A percentile compares a stretch with the other conserved stretches of the same genome.
Conservation (phyloP, 1,284 basidiomycete species). For the Tylopilus orsonianus region DNA sequence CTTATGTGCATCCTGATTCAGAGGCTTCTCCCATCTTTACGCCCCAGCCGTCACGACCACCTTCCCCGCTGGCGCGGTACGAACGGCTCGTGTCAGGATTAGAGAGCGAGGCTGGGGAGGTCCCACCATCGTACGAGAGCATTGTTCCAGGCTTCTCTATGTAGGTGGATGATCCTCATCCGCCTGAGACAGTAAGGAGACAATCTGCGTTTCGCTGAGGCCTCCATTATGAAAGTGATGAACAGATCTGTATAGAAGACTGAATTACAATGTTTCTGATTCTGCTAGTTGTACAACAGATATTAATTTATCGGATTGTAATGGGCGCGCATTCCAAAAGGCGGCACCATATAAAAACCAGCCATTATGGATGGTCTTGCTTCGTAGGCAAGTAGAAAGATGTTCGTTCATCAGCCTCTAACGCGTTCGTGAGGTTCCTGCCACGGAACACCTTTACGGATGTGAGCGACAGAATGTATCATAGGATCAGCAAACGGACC, state of each 20-base stretch:
- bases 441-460: constrained; percentile 58
- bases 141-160: constrained; percentile 6
- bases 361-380: neutral
- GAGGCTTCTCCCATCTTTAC: constrained; percentile 6
- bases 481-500: constrained; percentile 36
- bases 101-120: constrained; percentile 63
- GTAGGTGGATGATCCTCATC: neutral
- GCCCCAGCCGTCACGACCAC: constrained; percentile 19
- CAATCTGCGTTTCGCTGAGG: neutral
- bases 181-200: neutral
- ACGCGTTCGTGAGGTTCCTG: constrained; percentile 75
- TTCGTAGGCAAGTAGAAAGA: neutral
- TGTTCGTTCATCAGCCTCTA: constrained; percentile 27
- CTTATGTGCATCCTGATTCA: neutral
- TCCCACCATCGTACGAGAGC: constrained; percentile 61
- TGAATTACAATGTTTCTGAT: neutral
- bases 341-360: too few relatives aligned
- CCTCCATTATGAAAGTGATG: neutral
- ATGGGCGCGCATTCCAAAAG: too few relatives aligned
- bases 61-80: constrained; percentile 43
- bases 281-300: neutral
- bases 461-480: constrained; percentile 1
- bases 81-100: constrained; percentile 64
- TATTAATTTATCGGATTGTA: too few relatives aligned
- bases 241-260: neutral